Base-by-base conservation (phyloP, 2,329 filamentous ascomycete species). In the Peltaster fructicola region DNA sequence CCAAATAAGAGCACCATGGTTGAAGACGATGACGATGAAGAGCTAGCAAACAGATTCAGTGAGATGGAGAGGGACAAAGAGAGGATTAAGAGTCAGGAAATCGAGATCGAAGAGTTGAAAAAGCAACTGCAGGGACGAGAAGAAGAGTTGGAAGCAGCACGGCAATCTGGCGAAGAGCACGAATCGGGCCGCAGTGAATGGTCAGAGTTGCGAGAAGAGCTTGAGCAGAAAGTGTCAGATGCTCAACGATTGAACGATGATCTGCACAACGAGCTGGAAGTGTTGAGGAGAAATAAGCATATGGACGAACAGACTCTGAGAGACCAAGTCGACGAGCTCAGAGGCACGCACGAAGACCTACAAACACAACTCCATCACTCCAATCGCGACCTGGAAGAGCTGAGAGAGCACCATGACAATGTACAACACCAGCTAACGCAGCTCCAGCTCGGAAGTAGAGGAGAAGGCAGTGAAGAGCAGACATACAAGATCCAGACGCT, bases 1-100 rank as follows among this genome's bases (percentile, higher is more conserved):
- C 88, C 88, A 1, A 95, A 93, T 47, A 98, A 95, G 55, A 91
- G 85, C 43, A 93, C 79, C 1, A 84, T 95, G 73, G 71, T 95
- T 2, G 88, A 98, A 50, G 88, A 95, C 46, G 84, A 91, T 36
- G 82, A 91, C 38, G 56, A 58, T 8, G 63, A 73, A 27, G 67
- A 62, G 27, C n/a, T 20, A 11, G 18, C 68, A 73, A 43, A 63
- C 67, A 7, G 25, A 22, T 22, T 20, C 11, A 9, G 13, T 13
- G 21, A 13, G 3, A 40, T 22, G 39, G 43, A 36, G 43, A 40
- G 21, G 30, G 11, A 23, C 20, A 14, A 13, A 18, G 9, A 18
- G 47, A 78, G 73, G 44, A 66, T 90, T 18, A 63, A 76, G 22
- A 78, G 88, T n/a, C 80, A 82, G 33, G 75, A 90, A 48, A 57